Evolutionary conservation across 257 asterid genomes (phyloP).

Genomic region (Solanum corneliomulleri): DNA sequence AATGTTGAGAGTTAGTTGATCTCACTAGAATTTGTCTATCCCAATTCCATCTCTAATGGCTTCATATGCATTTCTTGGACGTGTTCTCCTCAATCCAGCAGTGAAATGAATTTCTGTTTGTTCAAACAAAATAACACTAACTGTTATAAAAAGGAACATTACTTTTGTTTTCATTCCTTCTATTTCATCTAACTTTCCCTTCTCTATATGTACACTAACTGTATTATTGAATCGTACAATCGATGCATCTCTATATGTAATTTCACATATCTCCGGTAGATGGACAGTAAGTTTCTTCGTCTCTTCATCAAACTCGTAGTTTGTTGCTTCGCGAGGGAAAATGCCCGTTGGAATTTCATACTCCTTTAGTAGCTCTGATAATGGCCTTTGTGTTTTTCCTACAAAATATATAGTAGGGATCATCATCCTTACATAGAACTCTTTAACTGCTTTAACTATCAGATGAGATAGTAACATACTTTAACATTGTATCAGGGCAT

Average conservation of each 20-base stretch:
- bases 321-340: constrained; percentile 69
- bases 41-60: constrained; percentile 51
- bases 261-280: constrained; percentile 56
- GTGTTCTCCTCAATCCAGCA: constrained; percentile 74
- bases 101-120: constrained; percentile 57
- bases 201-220: constrained; percentile 55
- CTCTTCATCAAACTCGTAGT: constrained; percentile 73
- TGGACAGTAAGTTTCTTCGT: constrained; percentile 44
- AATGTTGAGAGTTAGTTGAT: background rate
- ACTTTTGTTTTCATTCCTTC: constrained; percentile 85
- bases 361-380: constrained; percentile 60
- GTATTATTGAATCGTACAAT: constrained; percentile 39
- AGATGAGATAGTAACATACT: background rate
- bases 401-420: background rate
- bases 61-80: constrained; percentile 74
- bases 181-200: constrained; percentile 53
- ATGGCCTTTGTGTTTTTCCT: constrained; percentile 70
- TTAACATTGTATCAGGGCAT: background rate
- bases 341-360: constrained; percentile 58
- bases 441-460: too few relatives aligned
- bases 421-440: background rate
- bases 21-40: constrained; percentile 45
- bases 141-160: constrained; percentile 52
- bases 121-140: constrained; percentile 57
- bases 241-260: constrained; percentile 56